phyloP scores from a whole-genome alignment of 768 basidiomycete genomes.

The Russula brevipes region DNA sequence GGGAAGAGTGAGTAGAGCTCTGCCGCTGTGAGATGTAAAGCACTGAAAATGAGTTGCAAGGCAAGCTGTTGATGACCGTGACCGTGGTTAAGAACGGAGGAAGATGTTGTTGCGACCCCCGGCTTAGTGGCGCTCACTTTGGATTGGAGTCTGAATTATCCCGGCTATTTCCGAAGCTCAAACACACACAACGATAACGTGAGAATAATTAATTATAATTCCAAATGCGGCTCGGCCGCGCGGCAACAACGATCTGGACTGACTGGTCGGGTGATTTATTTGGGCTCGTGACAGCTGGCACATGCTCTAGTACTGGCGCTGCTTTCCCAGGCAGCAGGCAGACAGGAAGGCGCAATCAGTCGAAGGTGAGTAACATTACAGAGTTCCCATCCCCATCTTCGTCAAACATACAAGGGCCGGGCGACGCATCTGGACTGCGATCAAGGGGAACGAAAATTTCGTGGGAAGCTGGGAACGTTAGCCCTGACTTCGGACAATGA shows the following conservation, averaged over 20 bases:
- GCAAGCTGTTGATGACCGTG: background rate
- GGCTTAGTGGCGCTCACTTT: background rate
- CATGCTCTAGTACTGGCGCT: background rate
- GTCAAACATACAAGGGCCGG: conserved; percentile 4
- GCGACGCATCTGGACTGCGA: background rate
- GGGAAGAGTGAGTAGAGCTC: conserved; percentile 27
- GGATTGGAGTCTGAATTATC: conserved; percentile 6
- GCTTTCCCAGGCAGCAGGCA: too few species aligned
- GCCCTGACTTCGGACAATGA: background rate
- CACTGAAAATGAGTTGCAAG: background rate
- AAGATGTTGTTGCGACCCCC: conserved; percentile 3
- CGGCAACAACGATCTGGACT: background rate
- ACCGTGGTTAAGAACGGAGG: conserved; percentile 4
- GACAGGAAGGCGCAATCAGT: conserved; percentile 6
- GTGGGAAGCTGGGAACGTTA: background rate
- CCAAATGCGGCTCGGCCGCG: background rate
- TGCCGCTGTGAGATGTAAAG: conserved; percentile 16
- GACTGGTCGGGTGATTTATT: background rate
- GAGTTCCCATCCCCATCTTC: conserved; percentile 6
- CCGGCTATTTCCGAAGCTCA: conserved; percentile 4
- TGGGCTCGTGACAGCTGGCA: background rate
- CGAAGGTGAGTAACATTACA: conserved; percentile 6
- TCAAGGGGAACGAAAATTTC: conserved; percentile 14
- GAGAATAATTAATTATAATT: background rate
- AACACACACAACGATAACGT: background rate